phyloP scores from a whole-genome alignment of 2,329 filamentous ascomycete species.

The Myriosclerotinia curreyana region DNA sequence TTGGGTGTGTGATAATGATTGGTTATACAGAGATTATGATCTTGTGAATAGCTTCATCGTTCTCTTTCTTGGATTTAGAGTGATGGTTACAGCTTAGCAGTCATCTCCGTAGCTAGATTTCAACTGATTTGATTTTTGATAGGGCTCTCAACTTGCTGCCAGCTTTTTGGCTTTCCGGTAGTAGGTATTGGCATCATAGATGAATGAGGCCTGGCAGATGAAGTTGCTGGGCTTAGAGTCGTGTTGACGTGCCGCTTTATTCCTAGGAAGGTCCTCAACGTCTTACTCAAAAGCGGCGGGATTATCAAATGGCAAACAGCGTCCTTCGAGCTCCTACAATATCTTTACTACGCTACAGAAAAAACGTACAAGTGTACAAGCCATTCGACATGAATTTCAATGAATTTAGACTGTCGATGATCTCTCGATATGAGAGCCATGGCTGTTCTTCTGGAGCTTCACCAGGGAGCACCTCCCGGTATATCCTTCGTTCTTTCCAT shows the following conservation, averaged over 20 bases:
- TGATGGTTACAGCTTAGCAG: too few relatives aligned
- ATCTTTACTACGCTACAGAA: not conserved
- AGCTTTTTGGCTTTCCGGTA: too few relatives aligned
- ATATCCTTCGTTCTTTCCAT: constrained; percentile 1
- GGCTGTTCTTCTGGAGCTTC: not conserved
- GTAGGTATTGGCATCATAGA: too few relatives aligned
- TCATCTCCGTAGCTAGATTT: too few relatives aligned
- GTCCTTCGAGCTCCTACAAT: not conserved
- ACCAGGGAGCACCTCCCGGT: not conserved
- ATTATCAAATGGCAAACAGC: not conserved
- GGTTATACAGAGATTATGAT: not conserved
- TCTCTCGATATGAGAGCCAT: not conserved
- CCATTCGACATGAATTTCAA: not conserved
- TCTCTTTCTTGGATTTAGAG: too few relatives aligned
- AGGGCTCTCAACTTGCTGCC: too few relatives aligned
- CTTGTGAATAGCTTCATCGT: too few relatives aligned
- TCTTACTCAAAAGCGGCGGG: not conserved
- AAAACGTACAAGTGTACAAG: not conserved
- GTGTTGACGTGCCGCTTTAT: too few relatives aligned
- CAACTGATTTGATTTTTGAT: too few relatives aligned
- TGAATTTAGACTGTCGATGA: not conserved
- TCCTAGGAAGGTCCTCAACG: too few relatives aligned
- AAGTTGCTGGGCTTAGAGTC: too few relatives aligned
- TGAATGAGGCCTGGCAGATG: too few relatives aligned
- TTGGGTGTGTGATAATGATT: not conserved